Evolutionary conservation across 108 stramenopile genomes (phyloP).

Genomic region (Poteriospumella lacustris): DNA sequence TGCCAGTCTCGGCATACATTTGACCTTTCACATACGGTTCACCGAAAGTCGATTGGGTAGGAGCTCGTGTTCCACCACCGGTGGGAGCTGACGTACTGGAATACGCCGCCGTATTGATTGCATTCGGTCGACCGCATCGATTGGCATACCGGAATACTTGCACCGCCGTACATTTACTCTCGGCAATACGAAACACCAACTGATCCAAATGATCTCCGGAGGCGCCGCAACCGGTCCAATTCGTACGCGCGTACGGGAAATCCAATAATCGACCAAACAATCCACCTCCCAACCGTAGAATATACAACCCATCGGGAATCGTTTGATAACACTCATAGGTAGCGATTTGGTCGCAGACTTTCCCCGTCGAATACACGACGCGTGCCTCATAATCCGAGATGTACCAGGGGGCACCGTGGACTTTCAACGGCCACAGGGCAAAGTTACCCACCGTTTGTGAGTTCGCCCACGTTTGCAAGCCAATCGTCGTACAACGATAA

Average conservation of each 20-base stretch:
- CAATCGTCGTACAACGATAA: neutral
- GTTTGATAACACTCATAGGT: slow-evolving; percentile 21
- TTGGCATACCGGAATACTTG: neutral
- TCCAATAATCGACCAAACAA: slow-evolving; percentile 2
- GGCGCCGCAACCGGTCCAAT: neutral
- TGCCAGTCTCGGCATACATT: too few species aligned
- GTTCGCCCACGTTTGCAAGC: neutral
- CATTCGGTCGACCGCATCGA: neutral
- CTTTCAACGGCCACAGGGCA: slow-evolving; percentile 10
- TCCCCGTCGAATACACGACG: neutral
- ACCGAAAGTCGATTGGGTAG: neutral
- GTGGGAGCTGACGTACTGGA: neutral
- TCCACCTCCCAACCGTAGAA: neutral
- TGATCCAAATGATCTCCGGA: neutral
- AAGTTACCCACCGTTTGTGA: neutral
- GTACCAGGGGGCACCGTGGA: slow-evolving; percentile 3
- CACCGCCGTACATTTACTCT: neutral
- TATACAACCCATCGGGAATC: slow-evolving; percentile 22
- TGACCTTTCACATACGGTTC: neutral
- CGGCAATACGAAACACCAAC: neutral
- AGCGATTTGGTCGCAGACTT: neutral
- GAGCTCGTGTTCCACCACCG: neutral
- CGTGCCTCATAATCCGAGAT: slow-evolving; percentile 6
- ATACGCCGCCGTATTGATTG: neutral
- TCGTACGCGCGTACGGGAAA: neutral